Percentiles rank a stretch among this genome's conserved stretches.
These are phyloP conservation scores for Blastosporella zonata DNA, from an alignment of 1,284 basidiomycete genomes.

Conservation along the genomic window DNA sequence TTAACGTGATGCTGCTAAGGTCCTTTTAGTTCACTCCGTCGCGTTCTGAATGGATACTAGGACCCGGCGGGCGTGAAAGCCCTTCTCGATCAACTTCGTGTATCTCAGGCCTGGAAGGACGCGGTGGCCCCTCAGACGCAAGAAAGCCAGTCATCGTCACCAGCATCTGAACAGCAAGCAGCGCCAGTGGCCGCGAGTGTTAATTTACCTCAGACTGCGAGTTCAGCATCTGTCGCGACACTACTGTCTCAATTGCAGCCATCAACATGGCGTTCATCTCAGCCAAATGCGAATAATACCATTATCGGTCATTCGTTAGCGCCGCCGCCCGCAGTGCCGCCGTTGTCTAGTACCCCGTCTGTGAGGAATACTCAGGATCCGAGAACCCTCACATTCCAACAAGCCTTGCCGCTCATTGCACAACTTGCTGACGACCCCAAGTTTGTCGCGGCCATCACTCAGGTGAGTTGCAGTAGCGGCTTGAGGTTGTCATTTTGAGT, in stretches of 20 bases:
- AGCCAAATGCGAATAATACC: constrained; percentile 3
- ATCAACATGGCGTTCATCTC: constrained; percentile 5
- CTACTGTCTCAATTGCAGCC: constrained; percentile 64
- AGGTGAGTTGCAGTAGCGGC: constrained; percentile 35
- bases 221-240: constrained; percentile 47
- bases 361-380: constrained; percentile 31
- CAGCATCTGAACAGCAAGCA: background rate
- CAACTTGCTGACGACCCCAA: constrained; percentile 48
- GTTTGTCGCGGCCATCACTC: constrained; percentile 46
- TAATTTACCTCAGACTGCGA: constrained; percentile 9
- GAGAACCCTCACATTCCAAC: constrained; percentile 55
- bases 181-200: constrained; percentile 4
- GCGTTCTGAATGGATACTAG: constrained; percentile 31
- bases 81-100: constrained; percentile 59
- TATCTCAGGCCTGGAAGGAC: constrained; percentile 66
- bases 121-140: constrained; percentile 26
- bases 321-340: constrained; percentile 8
- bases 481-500: constrained; percentile 11
- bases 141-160: constrained; percentile 9
- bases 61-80: constrained; percentile 62
- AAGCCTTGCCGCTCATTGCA: constrained; percentile 55
- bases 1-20: constrained; percentile 39
- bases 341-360: constrained; percentile 7
- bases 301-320: background rate
- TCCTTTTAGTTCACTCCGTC: constrained; percentile 6